Evolutionary conservation across 2,329 filamentous ascomycete genomes (phyloP), one percentile per base, ranked within the genome.

Genomic region (Colletotrichum tabaci): DNA sequence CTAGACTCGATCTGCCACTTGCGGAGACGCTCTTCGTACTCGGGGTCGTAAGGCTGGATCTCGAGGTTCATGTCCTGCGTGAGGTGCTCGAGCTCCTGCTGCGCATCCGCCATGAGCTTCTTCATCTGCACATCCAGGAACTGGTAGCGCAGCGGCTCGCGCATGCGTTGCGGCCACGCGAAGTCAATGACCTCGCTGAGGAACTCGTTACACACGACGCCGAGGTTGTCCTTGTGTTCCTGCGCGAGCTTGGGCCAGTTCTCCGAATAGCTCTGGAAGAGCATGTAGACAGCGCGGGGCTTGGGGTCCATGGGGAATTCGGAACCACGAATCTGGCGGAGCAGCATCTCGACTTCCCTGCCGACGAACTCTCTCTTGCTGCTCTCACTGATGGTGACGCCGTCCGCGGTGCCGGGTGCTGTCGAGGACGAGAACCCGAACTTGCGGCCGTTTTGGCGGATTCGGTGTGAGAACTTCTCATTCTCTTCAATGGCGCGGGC

Each of bases 141-240:
- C 42, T 86, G 82, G 66, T 81, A 81, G 42, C 85, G 84, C 3
- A 88, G 79, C 0, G 86, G 86, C 44, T 87, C 84, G 12, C 84
- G 85, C 86, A 88, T 88, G 47, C 86, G 83, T 72, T 81, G 78
- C 0, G 86, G 86, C 85, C 85, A 88, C 47, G 83, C 81, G 58
- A 87, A 83, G 71, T 86, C 83, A 57, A 88, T 85, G 21, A 88
- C 83, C 74, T 87, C 86, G 30, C 82, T 82, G 3, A 88, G 81
- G 49, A 88, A 88, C 78, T 88, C 86, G 76, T 87, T 86, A 79
- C 86, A 88, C 42, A 88, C 87, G 23, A 87, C 86, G 18, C 84
- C 83, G 0, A 88, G 81, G 58, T 88, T 88, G 73, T 88, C 86
- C 79, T 87, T 87, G 80, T 87, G 87, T 75, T 87, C 86, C 64